Percentiles rank a stretch among this genome's conserved stretches.
Conservation (phyloP, 2,329 filamentous ascomycete genomes). For the Fusarium anguioides region DNA sequence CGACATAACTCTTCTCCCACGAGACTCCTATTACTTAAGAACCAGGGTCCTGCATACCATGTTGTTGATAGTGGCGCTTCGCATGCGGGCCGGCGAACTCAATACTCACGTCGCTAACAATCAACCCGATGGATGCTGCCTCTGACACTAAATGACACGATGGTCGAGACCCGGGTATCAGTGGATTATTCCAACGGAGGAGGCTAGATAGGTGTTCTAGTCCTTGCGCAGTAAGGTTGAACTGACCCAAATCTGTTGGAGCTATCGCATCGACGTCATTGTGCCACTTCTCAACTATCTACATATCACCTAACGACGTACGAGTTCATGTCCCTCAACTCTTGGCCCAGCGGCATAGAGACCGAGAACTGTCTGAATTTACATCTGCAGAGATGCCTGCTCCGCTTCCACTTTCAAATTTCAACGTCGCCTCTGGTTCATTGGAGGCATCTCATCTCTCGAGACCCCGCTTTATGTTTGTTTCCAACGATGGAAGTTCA, state of each 20-base stretch:
- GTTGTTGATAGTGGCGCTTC: neutral
- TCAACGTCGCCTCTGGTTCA: neutral
- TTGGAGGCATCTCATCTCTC: neutral
- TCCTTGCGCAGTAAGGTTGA: neutral
- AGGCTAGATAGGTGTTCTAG: conserved; percentile 1
- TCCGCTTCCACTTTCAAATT: too few species aligned
- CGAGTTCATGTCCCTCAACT: neutral
- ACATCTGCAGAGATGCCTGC: neutral
- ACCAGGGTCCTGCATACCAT: neutral
- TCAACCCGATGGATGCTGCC: neutral
- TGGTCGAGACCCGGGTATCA: neutral
- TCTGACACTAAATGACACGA: neutral
- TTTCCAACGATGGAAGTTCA: neutral
- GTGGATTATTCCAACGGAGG: neutral
- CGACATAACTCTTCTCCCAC: neutral
- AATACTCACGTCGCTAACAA: neutral
- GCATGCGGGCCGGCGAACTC: neutral
- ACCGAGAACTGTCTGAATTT: neutral
- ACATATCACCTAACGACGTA: neutral
- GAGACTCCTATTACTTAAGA: neutral
- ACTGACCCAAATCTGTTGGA: neutral
- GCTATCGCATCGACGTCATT: neutral
- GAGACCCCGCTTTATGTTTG: neutral
- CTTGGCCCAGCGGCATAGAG: neutral
- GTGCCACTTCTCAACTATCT: neutral